phyloP scores from a whole-genome alignment of 2,329 filamentous ascomycete species.

The Tolypocladium sp. region DNA sequence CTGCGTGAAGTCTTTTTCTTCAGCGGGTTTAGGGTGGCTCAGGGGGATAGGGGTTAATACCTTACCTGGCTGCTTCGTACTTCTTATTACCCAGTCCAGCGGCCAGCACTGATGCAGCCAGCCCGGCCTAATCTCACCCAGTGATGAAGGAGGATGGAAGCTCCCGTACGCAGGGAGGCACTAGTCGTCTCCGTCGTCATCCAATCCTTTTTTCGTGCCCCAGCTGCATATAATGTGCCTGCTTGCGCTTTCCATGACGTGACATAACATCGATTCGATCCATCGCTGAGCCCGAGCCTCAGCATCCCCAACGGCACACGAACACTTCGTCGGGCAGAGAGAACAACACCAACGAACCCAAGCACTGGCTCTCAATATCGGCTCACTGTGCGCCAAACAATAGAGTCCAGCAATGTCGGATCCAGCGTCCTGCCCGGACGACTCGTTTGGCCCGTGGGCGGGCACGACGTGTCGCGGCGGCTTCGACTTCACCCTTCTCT shows the following conservation, averaged over 20 bases:
- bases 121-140: background rate
- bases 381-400: background rate
- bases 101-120: background rate
- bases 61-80: too few species aligned
- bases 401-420: background rate
- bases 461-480: constrained; percentile 8
- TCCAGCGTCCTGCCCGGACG: background rate
- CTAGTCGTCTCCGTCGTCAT: background rate
- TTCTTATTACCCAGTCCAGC: too few species aligned
- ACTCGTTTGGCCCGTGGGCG: constrained; percentile 4
- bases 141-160: background rate
- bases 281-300: background rate
- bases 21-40: too few species aligned
- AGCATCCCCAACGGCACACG: too few species aligned
- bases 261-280: background rate
- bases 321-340: too few species aligned
- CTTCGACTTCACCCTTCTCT: constrained; percentile 12
- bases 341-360: background rate
- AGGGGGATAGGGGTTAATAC: too few species aligned
- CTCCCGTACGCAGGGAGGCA: background rate
- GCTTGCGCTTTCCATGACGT: background rate
- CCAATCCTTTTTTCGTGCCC: background rate
- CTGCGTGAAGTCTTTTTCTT: too few species aligned
- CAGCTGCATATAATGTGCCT: background rate
- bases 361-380: background rate